Base-by-base conservation (phyloP, 257 asterid genomes). In the Cynanchum wilfordii region DNA sequence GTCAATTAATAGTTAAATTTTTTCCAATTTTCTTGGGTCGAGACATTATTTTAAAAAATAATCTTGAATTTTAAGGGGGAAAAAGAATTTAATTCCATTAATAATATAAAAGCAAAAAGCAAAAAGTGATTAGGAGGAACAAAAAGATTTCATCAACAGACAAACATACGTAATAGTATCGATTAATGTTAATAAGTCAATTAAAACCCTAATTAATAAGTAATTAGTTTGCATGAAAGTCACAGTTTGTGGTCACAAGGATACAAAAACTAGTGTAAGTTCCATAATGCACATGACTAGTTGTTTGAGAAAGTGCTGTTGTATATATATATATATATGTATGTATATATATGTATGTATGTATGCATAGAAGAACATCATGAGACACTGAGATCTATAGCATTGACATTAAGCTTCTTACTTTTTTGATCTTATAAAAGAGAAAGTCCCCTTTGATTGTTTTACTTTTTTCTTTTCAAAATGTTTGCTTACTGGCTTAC, bases 301-400 rank as follows among this genome's bases (percentile, higher is more conserved):
- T 77, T 76, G 75, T 66, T 69, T 71, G 75, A 76, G 27, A 72
- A 79, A 76, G 54, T 65, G 71, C 33, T 16, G 51, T 17, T 77
- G 38, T 33, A 33, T 33, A 2, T 33, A 33, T 33, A 33, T 33
- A 4, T 33, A 33, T 33, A 33, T 40, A 33, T 40, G 10, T 40
- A 40, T 40, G 10, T 40, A 40, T 40, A 7, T 9, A 40, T 42
- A 42, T 42, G 1, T 7, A 42, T 42, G 10, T 42, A 42, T 7
- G 10, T 42, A 42, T 8, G 10, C 7, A 42, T 79, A 71, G 73
- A 80, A 76, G 83, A 82, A 80, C 70, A 80, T 80, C 66, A 80
- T 81, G 88, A 76, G 86, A 84, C 90, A 86, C 84, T 80, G 82
- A 84, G 87, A 87, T 86, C 86, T 77, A 59, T 36, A 79, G 86